Evolutionary conservation across 2,329 filamentous ascomycete genomes (phyloP), one percentile per base, ranked within the genome.

Genomic region (Alternaria consortialis): DNA sequence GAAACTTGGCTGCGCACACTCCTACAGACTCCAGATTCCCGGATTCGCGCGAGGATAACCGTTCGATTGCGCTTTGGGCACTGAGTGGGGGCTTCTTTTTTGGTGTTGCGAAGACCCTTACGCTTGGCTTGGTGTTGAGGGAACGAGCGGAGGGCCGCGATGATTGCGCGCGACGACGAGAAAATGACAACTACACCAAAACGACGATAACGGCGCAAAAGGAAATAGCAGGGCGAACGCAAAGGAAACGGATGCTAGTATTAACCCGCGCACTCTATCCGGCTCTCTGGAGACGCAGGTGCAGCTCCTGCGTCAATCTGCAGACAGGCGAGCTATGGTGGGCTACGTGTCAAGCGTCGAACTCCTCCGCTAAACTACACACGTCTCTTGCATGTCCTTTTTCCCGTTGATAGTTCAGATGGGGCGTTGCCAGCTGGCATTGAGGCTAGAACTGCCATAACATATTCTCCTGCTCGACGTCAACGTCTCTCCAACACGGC

Each of bases 301-400:
- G 75, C 75, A 78, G 74, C 71, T 74, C 72, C 75, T 77, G 76
- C 75, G 73, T 77, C 75, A 78, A 77, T 77, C 57, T 78, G 75
- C 76, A 78, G 73, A 64, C 64, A 70, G 65, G 71, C 73, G 74
- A 76, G 73, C 70, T 63, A 66, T 75, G 70, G 69, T 72, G 71
- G 70, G 70, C 68, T 72, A 76, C 73, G 74, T 75, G 72, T 74
- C 72, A 74, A 74, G 70, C 73, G 73, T 70, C 66, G 59, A 69
- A 62, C 59, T 60, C 65, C 63, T 74, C 74, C 70, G 68, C 75
- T 77, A 77, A 68, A 71, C 73, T 73, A 62, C 66, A 69, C 66
- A 63, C 58, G 70, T 73, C 65, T 62, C 53, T 56, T 73, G 71
- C 75, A 73, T 71, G 65, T 47, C 64, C 68, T 70, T 67, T 67